Evolutionary conservation across 495 filamentous ascomycete species (phyloP).

Genomic region (Daldinia loculata): DNA sequence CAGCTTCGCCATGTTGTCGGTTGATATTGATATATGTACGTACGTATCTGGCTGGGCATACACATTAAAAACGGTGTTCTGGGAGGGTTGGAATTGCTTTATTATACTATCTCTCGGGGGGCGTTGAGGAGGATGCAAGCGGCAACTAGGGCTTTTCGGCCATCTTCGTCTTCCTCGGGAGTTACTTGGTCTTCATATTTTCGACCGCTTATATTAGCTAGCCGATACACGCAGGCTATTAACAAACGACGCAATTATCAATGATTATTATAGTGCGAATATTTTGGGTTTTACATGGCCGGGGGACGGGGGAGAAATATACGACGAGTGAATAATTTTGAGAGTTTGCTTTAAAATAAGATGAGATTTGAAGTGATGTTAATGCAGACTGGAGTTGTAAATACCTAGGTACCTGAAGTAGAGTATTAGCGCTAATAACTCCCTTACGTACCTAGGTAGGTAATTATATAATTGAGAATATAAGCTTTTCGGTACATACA

Average conservation of each 20-base stretch:
- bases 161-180: conserved; percentile 24
- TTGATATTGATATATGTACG: conserved; percentile 43
- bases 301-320: not conserved
- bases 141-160: conserved; percentile 24
- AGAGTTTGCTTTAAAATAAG: not conserved
- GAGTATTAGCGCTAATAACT: too few relatives aligned
- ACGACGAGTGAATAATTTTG: not conserved
- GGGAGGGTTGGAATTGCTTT: conserved; percentile 17
- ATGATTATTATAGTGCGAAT: not conserved
- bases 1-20: conserved; percentile 31
- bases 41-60: conserved; percentile 47
- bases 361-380: not conserved
- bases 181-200: conserved; percentile 25
- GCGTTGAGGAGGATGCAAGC: conserved; percentile 37
- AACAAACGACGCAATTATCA: conserved; percentile 16
- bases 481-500: not conserved
- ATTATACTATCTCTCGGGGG: conserved; percentile 16
- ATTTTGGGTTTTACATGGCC: not conserved
- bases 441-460: not conserved
- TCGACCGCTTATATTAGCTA: conserved; percentile 43
- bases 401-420: too few relatives aligned
- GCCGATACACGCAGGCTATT: conserved; percentile 40
- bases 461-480: not conserved
- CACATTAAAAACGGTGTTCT: conserved; percentile 51
- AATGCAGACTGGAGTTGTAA: not conserved